Evolutionary conservation across 805 yeast genomes (phyloP), one percentile per base, ranked within the genome.

Genomic region (Lipomyces spencermartinsiae): DNA sequence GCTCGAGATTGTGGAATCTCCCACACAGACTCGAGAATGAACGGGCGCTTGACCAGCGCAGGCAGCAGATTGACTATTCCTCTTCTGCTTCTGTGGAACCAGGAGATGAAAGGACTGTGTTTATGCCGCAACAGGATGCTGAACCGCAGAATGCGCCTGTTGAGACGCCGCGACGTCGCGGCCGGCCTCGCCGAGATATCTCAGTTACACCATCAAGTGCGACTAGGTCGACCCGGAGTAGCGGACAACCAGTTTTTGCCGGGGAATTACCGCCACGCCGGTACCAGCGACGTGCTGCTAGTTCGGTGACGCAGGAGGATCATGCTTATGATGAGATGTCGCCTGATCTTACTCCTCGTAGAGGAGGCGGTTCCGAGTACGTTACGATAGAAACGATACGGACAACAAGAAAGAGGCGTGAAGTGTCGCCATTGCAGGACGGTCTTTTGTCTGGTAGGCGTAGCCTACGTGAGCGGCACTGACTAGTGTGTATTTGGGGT

Each of bases 11-110:
- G 14, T 60, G 67, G 67, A 57, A 34, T 31, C 59, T 67, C 49
- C 67, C 60, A 43, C 70, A 67, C 39, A 39, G 70, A 16, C 58
- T 66, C 8, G 63, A 35, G 54, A n/a, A 34, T 19, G 66, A 49
- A 34, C 62, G 59, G 57, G 43, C 22, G 58, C 56, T 12, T 43
- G 22, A 43, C n/a, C 49, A 43, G 49, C 22, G 49, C 22, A 6
- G 22, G 49, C 49, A 16, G 22, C 22, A 43, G n/a, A 4, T 43
- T 43, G n/a, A 43, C n/a, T 3, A 43, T 8, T 12, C 43, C 12
- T 5, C 49, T n/a, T 43, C 49, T 43, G 49, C 49, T n/a, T n/a
- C 49, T n/a, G 49, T 43, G 22, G 49, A 43, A n/a, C 9, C 8
- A 43, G 49, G n/a, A 16, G n/a, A 9, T n/a, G 49, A 43, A 19